These are phyloP conservation scores for Kalaharituber pfeilii DNA, from an alignment of 2,329 filamentous ascomycete genomes.

Conservation along the genomic window DNA sequence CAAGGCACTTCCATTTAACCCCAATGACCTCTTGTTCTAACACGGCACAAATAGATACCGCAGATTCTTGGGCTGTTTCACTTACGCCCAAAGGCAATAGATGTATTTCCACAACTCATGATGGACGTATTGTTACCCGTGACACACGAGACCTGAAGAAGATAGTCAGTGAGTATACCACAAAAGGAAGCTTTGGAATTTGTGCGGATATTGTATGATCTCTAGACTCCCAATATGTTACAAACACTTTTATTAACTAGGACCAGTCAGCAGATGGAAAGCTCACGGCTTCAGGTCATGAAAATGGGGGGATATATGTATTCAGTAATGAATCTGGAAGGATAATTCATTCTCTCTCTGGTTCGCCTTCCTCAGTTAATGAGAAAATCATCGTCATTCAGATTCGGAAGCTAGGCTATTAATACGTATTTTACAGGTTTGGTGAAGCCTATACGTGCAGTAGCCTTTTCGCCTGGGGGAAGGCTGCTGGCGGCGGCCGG, in stretches of 20 bases:
- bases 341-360: slow-evolving; percentile 68
- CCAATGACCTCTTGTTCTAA: background rate
- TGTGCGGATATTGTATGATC: slow-evolving; percentile 55
- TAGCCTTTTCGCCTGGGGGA: slow-evolving; percentile 74
- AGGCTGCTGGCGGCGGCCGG: slow-evolving; percentile 77
- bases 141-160: slow-evolving; percentile 40
- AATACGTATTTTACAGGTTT: slow-evolving; percentile 40
- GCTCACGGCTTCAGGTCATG: slow-evolving; percentile 79
- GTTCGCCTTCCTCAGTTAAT: slow-evolving; percentile 31
- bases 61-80: slow-evolving; percentile 73
- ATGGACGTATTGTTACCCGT: slow-evolving; percentile 82
- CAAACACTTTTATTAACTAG: slow-evolving; percentile 3
- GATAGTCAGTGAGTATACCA: slow-evolving; percentile 72
- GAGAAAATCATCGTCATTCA: background rate
- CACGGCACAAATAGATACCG: slow-evolving; percentile 22
- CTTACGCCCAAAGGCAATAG: slow-evolving; percentile 70
- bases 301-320: slow-evolving; percentile 80
- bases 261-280: slow-evolving; percentile 51
- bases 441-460: slow-evolving; percentile 65
- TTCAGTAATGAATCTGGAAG: slow-evolving; percentile 85
- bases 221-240: background rate
- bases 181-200: slow-evolving; percentile 80
- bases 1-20: slow-evolving; percentile 28
- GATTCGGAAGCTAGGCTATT: too few species aligned
- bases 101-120: slow-evolving; percentile 71